phyloP scores from a whole-genome alignment of 306 rosid species.

The Quercus gilva region DNA sequence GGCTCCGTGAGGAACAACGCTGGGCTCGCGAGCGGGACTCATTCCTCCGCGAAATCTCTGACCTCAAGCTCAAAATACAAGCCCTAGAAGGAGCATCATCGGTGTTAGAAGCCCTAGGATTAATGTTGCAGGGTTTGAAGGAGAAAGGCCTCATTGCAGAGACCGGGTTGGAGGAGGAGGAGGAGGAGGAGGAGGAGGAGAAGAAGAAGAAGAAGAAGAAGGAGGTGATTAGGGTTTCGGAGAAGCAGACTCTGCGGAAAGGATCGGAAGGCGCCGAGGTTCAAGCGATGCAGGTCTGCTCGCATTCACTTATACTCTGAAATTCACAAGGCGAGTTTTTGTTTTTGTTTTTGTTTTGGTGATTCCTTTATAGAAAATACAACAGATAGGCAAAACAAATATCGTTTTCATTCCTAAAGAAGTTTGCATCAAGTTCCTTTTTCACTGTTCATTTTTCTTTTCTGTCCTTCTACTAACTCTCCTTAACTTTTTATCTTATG shows the following conservation, averaged over 20 bases:
- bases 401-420: no score
- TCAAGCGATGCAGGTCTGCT: conserved; percentile 78
- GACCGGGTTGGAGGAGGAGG: conserved; percentile 47
- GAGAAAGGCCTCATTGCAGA: conserved; percentile 62
- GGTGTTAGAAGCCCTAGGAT: conserved; percentile 39
- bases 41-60: conserved; percentile 59
- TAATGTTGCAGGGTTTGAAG: conserved; percentile 56
- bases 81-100: conserved; percentile 48
- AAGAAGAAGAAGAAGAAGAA: conserved; percentile 31
- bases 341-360: not conserved
- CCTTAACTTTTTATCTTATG: no score
- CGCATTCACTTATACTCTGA: conserved; percentile 31
- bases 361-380: no score
- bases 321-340: conserved; percentile 53
- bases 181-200: conserved; percentile 32
- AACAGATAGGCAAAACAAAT: no score
- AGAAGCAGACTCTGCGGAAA: conserved; percentile 36
- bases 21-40: conserved; percentile 72
- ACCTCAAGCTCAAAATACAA: conserved; percentile 59
- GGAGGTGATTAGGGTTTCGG: conserved; percentile 30
- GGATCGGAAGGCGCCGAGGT: conserved; percentile 89
- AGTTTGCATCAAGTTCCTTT: no score
- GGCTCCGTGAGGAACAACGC: conserved; percentile 84
- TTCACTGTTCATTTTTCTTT: no score
- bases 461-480: no score